These are phyloP conservation scores for Leishmania turanica DNA, from an alignment of 208 protist genomes.

Conservation along the genomic window DNA sequence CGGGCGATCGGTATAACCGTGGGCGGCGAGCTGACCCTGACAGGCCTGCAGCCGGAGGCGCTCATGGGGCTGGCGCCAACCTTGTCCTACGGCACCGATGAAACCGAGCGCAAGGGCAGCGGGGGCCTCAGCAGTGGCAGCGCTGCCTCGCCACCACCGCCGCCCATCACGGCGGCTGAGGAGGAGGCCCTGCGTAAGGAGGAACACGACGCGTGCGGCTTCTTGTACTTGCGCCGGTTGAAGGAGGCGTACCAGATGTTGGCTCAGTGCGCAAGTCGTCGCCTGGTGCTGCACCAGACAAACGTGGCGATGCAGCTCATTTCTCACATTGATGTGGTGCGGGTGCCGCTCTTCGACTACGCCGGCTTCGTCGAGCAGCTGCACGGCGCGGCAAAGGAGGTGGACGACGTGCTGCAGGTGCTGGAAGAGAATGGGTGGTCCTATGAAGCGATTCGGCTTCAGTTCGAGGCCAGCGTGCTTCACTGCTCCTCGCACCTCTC, in stretches of 20 bases:
- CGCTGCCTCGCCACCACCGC: constrained; percentile 1
- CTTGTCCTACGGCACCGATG: constrained; percentile 5
- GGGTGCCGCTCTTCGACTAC: constrained; percentile 56
- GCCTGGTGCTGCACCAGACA: constrained; percentile 61
- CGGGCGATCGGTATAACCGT: constrained; percentile 68
- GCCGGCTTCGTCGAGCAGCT: constrained; percentile 24
- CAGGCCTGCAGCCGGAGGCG: constrained; percentile 46
- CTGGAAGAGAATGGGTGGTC: constrained; percentile 23
- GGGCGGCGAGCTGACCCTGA: constrained; percentile 48
- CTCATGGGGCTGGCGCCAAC: constrained; percentile 50
- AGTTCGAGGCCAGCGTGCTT: constrained; percentile 43
- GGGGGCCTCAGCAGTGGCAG: not conserved
- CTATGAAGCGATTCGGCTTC: constrained; percentile 20
- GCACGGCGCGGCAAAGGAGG: constrained; percentile 20
- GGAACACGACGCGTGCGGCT: constrained; percentile 53
- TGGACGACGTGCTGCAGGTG: constrained; percentile 15
- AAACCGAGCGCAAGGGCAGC: constrained; percentile 3
- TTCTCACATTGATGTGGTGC: constrained; percentile 62
- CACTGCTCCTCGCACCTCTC: constrained; percentile 55
- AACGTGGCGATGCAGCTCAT: constrained; percentile 61
- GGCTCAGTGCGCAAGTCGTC: constrained; percentile 59
- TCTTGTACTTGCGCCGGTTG: constrained; percentile 66
- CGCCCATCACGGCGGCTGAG: constrained; percentile 8
- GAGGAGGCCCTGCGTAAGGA: constrained; percentile 33
- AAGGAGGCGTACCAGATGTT: constrained; percentile 62